Percentiles rank a stretch among this genome's conserved stretches.
Evolutionary conservation across 495 filamentous ascomycete species (phyloP).

Genomic region (Aspergillus nidulans): DNA sequence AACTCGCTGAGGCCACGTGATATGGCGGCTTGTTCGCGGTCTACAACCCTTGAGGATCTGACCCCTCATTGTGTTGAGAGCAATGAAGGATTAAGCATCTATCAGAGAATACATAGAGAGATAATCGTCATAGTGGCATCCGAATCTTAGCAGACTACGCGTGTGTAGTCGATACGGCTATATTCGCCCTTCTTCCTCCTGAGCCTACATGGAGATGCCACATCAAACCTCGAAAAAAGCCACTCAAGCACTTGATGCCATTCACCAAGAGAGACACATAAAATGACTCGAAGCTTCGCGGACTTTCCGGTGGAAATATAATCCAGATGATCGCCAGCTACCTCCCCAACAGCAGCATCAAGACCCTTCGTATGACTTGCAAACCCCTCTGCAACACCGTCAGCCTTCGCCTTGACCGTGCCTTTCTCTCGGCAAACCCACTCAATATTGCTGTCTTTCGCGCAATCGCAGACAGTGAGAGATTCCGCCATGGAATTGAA

Average conservation of each 20-base stretch:
- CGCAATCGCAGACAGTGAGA: constrained; percentile 23
- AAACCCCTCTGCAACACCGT: constrained; percentile 10
- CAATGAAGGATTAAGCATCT: no score
- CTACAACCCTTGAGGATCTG: no score
- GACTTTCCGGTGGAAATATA: background rate
- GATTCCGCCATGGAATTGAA: constrained; percentile 15
- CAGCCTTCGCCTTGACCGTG: constrained; percentile 20
- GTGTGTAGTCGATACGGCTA: no score
- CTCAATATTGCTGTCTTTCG: constrained; percentile 22
- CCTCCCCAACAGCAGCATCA: constrained; percentile 22
- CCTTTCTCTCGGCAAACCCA: constrained; percentile 24
- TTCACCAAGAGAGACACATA: background rate
- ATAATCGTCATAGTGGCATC: no score
- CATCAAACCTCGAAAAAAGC: background rate
- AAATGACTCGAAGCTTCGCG: background rate
- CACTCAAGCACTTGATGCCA: background rate
- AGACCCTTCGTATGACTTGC: constrained; percentile 22
- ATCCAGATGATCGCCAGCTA: background rate
- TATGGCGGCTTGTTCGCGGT: no score
- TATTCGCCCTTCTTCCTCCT: no score
- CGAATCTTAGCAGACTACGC: no score
- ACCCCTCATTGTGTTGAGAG: no score
- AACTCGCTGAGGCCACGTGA: no score
- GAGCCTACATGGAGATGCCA: no score
- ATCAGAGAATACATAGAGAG: no score